These are phyloP conservation scores for Globisporangium apiculatum DNA, from an alignment of 352 stramenopile genomes.

Conservation along the genomic window DNA sequence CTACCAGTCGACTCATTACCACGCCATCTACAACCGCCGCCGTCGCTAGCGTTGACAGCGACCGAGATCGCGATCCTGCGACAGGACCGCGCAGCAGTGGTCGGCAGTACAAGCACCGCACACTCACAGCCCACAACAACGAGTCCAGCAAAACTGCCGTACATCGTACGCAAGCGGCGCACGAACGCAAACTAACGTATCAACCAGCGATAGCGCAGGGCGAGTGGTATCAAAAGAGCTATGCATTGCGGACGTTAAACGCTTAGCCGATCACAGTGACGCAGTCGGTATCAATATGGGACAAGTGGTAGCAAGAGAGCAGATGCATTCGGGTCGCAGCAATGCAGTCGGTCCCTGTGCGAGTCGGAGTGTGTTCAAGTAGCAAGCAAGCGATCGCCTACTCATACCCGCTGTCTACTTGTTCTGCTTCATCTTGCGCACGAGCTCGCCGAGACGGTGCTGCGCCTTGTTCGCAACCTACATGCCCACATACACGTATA, in stretches of 20 bases:
- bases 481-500: not conserved
- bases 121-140: not conserved
- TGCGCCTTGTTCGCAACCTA: slow-evolving; percentile 87
- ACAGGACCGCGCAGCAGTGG: slow-evolving; percentile 4
- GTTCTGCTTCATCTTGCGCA: slow-evolving; percentile 81
- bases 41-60: not conserved
- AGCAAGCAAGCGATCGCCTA: not conserved
- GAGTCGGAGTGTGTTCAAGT: not conserved
- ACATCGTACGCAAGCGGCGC: slow-evolving; percentile 32
- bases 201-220: not conserved
- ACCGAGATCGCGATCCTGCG: slow-evolving; percentile 9
- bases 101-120: not conserved
- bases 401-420: slow-evolving; percentile 27
- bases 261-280: no score
- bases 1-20: not conserved
- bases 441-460: slow-evolving; percentile 84
- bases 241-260: no score
- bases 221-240: not conserved
- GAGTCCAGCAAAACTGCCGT: slow-evolving; percentile 30
- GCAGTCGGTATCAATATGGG: no score
- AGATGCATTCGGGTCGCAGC: no score
- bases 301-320: no score
- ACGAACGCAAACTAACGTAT: not conserved
- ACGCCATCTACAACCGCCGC: not conserved
- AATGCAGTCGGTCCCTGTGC: no score